Percentiles rank a stretch among this genome's conserved stretches.
Evolutionary conservation across 108 stramenopile genomes (phyloP).

Genomic region (Nitzschia sp.): DNA sequence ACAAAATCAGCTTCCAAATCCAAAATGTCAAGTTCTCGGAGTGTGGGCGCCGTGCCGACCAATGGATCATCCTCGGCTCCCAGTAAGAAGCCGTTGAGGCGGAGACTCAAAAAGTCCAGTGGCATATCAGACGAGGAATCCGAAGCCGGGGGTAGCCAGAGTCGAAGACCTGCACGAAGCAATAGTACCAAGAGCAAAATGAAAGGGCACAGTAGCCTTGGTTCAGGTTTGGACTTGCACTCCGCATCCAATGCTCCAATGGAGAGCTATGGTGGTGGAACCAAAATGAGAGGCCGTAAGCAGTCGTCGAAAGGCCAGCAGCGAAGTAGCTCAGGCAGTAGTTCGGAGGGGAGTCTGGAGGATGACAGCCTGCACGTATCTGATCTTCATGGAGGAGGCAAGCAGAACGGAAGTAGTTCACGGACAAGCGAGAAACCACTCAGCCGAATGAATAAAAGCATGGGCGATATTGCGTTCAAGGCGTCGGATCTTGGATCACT

Average conservation of each 20-base stretch:
- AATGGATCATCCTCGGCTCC: background rate
- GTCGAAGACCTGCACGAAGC: background rate
- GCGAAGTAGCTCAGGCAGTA: background rate
- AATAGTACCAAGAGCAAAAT: background rate
- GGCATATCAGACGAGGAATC: slow-evolving; percentile 12
- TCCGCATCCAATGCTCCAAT: slow-evolving; percentile 2
- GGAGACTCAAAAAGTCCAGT: slow-evolving; percentile 4
- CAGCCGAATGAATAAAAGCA: background rate
- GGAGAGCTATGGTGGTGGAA: background rate
- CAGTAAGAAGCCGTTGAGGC: background rate
- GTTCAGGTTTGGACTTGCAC: slow-evolving; percentile 18
- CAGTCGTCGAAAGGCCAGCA: background rate
- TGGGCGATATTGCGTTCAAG: slow-evolving; percentile 14
- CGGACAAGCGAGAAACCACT: background rate
- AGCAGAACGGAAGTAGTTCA: background rate
- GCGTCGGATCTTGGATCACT: slow-evolving; percentile 10
- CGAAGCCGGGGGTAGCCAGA: background rate
- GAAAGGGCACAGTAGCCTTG: slow-evolving; percentile 3
- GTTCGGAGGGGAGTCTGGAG: background rate
- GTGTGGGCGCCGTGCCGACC: slow-evolving; percentile 12
- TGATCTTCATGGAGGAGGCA: background rate
- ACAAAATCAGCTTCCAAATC: slow-evolving; percentile 1
- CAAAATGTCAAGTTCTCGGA: slow-evolving; percentile 13
- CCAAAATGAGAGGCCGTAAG: slow-evolving; percentile 7
- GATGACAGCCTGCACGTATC: slow-evolving; percentile 11